Evolutionary conservation across 2,329 filamentous ascomycete species (phyloP), one percentile per base, ranked within the genome.

Genomic region (Trichoderma simmonsii): DNA sequence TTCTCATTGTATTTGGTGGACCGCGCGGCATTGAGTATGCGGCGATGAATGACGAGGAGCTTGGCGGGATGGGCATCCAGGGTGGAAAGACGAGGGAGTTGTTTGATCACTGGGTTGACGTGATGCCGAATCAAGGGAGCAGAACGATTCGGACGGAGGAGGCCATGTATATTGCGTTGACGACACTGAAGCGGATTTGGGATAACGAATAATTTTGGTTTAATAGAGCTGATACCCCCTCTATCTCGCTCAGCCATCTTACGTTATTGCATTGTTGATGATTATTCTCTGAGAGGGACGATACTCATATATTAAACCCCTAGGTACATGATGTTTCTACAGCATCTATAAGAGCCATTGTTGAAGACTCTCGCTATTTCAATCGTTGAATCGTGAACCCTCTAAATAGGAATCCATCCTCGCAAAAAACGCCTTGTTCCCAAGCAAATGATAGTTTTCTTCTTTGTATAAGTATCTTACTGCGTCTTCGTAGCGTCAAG

Each of bases 61-160:
- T 92, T 39, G 83, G 83, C 63, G 84, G 83, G 59, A 90, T 90
- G 79, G 91, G 89, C 0, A 88, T 95, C 15, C 84, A 85, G 6
- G 89, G 90, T 39, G 84, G 85, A 28, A 90, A 89, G 73, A 91
- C 90, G 8, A 88, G 85, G 75, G 89, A 93, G 75, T 79, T 95
- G 65, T 97, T 97, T 79, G 94, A 97, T 80, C 86, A 91, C 75
- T 97, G 93, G 93, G 86, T 97, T 21, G 93, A 97, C 80, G 86
- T 96, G 59, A 85, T 94, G 74, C 92, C 93, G 4, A 89, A 90
- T 1, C 94, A 97, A 80, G 93, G 93, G 1, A 95, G 92, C 79
- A 86, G 93, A 76, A 94, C 91, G 1, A 95, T 97, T 73, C 85
- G 92, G 73, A 96, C 93, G 0, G 93, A 97, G 76, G 94, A 97